Base-by-base conservation (phyloP, 345 rosid species). In the Leavenworthia alabamica region DNA sequence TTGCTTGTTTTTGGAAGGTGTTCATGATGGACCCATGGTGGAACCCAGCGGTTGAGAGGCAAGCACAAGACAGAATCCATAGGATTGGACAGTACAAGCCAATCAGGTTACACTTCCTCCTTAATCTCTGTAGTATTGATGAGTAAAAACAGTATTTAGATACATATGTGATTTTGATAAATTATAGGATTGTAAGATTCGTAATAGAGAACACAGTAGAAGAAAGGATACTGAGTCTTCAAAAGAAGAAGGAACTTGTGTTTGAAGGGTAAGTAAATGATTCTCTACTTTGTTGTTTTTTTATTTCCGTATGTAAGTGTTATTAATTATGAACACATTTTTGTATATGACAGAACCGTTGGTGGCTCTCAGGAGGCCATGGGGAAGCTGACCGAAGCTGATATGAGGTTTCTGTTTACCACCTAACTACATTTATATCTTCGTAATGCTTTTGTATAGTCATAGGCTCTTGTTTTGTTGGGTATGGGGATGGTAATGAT, bases 11-110 rank as follows among this genome's bases (percentile, higher is more conserved):
- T n/a, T 22, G 45, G 53, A 28, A 92, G 98, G 97, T 93, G 35
- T 93, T 93, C 80, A 73, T 93, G 83, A 93, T 93, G 99, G 99
- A 93, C 52, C 99, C 99, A 5, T 93, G 99, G 97, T 93, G 97
- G 99, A 93, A 89, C 73, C 99, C 97, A 28, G 99, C 99, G 24
- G 97, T 89, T 53, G 99, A 93, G 84, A 76, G 69, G 50, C 99
- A 93, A 77, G 99, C 99, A 17, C 97, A 89, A 17, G 99, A 93
- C 74, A 85, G 99, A 75, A 93, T 93, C 67, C 99, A 89, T 64
- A 78, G 99, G 48, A 93, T 93, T 14, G 99, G 99, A 56, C 99
- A 93, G 70, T 87, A 81, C 76, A 93, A 93, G 48, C 99, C 99
- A 37, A 93, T 93, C 75, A 86, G 98, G 98, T 91, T 36, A 35